Conservation (phyloP, 2,329 filamentous ascomycete species). For the Parastagonospora nodorum region DNA sequence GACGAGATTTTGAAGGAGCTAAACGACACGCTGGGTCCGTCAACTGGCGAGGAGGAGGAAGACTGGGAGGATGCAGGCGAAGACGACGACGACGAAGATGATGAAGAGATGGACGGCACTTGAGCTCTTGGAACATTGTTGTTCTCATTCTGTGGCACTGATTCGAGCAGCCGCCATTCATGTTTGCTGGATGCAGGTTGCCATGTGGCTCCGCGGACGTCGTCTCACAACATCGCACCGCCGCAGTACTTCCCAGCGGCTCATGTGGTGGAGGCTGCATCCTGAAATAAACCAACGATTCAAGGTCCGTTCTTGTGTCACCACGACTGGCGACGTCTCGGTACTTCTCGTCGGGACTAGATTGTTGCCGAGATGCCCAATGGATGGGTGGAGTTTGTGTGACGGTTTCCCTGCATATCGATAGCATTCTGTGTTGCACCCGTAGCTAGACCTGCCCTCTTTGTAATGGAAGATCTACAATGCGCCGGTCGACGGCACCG, state of each 20-base stretch:
- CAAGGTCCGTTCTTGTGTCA: background rate
- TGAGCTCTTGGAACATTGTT: slow-evolving; percentile 23
- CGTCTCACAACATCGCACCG: no score
- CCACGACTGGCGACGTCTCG: background rate
- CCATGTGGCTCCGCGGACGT: no score
- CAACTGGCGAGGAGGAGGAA: slow-evolving; percentile 49
- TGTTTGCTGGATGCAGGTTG: no score
- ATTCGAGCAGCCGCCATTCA: no score
- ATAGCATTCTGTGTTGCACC: slow-evolving; percentile 1
- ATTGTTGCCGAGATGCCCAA: background rate
- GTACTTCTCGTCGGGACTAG: background rate
- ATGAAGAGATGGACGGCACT: slow-evolving; percentile 46
- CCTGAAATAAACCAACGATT: background rate
- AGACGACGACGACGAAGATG: slow-evolving; percentile 43
- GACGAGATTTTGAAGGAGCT: slow-evolving; percentile 66
- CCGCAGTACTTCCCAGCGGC: no score
- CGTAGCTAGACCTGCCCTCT: background rate
- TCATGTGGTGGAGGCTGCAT: background rate
- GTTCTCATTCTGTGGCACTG: background rate
- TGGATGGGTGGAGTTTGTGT: slow-evolving; percentile 2
- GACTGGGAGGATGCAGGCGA: slow-evolving; percentile 47
- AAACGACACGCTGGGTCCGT: slow-evolving; percentile 51
- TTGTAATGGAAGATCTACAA: background rate
- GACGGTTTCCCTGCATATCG: slow-evolving; percentile 3
- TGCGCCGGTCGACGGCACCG: no score